Evolutionary conservation across 1,284 basidiomycete genomes (phyloP).

Genomic region (Sporisorium sorghi): DNA sequence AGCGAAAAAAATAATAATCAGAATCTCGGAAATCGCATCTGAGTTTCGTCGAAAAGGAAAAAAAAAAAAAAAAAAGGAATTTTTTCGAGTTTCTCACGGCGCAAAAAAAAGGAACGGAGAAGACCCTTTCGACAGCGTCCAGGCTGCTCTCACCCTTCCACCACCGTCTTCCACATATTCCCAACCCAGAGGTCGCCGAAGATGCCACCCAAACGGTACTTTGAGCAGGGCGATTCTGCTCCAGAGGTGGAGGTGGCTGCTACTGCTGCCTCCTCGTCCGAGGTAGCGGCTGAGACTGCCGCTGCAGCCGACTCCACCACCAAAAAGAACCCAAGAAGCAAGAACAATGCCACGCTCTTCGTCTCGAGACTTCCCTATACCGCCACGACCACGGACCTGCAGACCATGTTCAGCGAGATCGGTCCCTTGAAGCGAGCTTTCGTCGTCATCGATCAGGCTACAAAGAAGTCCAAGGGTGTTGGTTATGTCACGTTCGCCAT

Average conservation of each 20-base stretch:
- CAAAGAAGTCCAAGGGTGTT: constrained; percentile 91
- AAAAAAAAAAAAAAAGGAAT: constrained; percentile 16
- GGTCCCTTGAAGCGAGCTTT: constrained; percentile 95
- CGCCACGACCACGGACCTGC: constrained; percentile 87
- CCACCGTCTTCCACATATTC: neutral
- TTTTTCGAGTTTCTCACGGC: constrained; percentile 8
- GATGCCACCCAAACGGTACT: constrained; percentile 58
- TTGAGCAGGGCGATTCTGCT: constrained; percentile 48
- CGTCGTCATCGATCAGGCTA: constrained; percentile 82
- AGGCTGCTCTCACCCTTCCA: neutral
- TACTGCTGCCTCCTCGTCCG: constrained; percentile 16
- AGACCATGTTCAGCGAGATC: constrained; percentile 92
- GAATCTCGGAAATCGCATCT: constrained; percentile 29
- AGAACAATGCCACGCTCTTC: constrained; percentile 68
- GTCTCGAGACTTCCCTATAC: constrained; percentile 79
- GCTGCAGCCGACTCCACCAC: constrained; percentile 7
- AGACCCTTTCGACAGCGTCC: too few species aligned
- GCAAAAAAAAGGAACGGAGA: constrained; percentile 1
- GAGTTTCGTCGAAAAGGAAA: constrained; percentile 2
- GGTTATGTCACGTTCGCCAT: constrained; percentile 95
- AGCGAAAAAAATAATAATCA: neutral
- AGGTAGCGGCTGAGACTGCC: neutral
- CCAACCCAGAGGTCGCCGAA: constrained; percentile 3
- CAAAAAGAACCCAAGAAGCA: constrained; percentile 15
- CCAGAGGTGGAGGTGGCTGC: neutral